Evolutionary conservation across 305 asterid species (phyloP).

Genomic region (Solanum hybrid): DNA sequence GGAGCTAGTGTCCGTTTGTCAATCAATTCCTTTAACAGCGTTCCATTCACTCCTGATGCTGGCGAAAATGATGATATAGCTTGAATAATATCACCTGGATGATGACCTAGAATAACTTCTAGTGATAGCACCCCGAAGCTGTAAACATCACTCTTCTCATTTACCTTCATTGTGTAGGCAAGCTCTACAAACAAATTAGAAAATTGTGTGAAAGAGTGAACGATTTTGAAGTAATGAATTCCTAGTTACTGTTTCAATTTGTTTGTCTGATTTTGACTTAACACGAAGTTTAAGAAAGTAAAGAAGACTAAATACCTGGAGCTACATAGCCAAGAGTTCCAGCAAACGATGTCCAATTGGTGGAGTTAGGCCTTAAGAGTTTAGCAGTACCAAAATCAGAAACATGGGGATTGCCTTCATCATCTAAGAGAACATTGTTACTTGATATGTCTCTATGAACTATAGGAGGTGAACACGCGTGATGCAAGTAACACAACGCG

Average conservation of each 20-base stretch:
- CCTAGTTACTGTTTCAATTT: neutral
- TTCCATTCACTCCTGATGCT: neutral
- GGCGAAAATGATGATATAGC: neutral
- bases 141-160: constrained; percentile 27
- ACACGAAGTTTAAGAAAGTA: neutral
- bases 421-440: constrained; percentile 25
- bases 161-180: constrained; percentile 27
- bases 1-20: constrained; percentile 18
- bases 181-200: constrained; percentile 13
- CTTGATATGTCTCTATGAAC: constrained; percentile 32
- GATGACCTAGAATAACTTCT: constrained; percentile 29
- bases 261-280: neutral
- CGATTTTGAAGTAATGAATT: neutral
- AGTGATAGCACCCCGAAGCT: constrained; percentile 32
- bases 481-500: constrained; percentile 30
- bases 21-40: constrained; percentile 8
- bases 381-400: constrained; percentile 30
- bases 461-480: constrained; percentile 22
- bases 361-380: constrained; percentile 9
- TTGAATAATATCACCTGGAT: constrained; percentile 25
- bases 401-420: constrained; percentile 10
- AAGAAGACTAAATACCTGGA: constrained; percentile 19
- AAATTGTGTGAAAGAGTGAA: neutral
- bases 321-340: constrained; percentile 41
- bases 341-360: constrained; percentile 27